Evolutionary conservation across 345 rosid genomes (phyloP).

Genomic region (Draba incana): DNA sequence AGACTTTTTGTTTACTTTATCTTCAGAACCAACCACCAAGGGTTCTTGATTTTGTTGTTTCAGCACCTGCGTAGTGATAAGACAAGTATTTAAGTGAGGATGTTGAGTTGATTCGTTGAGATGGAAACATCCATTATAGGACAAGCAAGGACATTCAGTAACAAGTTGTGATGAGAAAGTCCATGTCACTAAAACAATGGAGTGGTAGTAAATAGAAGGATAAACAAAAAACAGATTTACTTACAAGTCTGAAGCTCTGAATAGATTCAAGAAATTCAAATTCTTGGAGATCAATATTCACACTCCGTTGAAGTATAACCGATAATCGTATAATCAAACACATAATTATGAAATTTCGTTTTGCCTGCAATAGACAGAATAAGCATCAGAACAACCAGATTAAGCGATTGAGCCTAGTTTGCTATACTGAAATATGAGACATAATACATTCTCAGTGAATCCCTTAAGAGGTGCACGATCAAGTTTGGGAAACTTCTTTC

Average conservation of each 20-base stretch:
- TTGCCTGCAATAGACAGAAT: constrained; percentile 42
- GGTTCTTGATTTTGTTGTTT: constrained; percentile 34
- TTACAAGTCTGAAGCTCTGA: constrained; percentile 59
- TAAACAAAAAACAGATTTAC: not conserved
- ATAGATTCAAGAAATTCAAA: constrained; percentile 45
- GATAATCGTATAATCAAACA: constrained; percentile 58
- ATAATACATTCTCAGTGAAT: constrained; percentile 52
- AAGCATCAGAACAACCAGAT: constrained; percentile 13
- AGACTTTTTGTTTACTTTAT: constrained; percentile 29
- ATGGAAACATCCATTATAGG: not conserved
- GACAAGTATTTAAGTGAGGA: constrained; percentile 11
- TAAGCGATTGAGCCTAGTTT: constrained; percentile 18
- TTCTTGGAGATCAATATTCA: constrained; percentile 44
- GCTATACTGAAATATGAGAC: constrained; percentile 21
- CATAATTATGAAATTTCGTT: constrained; percentile 51
- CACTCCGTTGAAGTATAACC: constrained; percentile 51
- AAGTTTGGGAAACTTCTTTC: constrained; percentile 67
- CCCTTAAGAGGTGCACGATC: constrained; percentile 44
- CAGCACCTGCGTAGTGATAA: constrained; percentile 45
- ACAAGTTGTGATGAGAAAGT: constrained; percentile 42
- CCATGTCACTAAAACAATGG: constrained; percentile 1
- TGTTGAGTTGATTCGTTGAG: not conserved
- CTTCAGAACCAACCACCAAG: constrained; percentile 26
- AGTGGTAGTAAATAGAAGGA: constrained; percentile 5
- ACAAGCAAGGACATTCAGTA: constrained; percentile 6